phyloP scores from a whole-genome alignment of 805 yeast species.

The Starmerella bacillaris region DNA sequence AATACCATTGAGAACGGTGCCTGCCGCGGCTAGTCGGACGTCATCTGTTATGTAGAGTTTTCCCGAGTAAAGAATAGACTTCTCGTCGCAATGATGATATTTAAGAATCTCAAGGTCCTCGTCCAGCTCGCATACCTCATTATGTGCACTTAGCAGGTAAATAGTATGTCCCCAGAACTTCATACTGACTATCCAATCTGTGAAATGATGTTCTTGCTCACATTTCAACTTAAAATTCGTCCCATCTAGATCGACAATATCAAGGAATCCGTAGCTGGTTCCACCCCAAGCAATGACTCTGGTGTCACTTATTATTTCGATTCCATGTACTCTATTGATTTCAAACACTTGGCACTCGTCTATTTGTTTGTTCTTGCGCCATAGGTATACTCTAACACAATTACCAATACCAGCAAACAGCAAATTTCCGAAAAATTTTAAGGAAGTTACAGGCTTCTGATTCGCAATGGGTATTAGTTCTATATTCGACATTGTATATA shows the following conservation, averaged over 20 bases:
- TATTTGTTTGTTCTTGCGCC: neutral
- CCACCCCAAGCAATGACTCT: constrained; percentile 5
- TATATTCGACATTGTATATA: no score
- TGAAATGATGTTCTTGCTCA: constrained; percentile 24
- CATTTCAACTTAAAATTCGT: constrained; percentile 21
- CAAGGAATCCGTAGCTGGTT: constrained; percentile 28
- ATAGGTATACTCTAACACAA: neutral
- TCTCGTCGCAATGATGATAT: constrained; percentile 38
- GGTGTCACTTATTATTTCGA: neutral
- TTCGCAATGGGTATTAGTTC: neutral
- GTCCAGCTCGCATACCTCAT: constrained; percentile 34
- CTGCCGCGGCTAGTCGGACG: constrained; percentile 52
- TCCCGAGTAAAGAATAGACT: constrained; percentile 79
- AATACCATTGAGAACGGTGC: constrained; percentile 84
- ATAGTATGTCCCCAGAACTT: constrained; percentile 28
- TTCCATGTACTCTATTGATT: neutral
- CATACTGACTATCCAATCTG: constrained; percentile 67
- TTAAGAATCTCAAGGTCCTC: constrained; percentile 16
- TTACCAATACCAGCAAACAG: neutral
- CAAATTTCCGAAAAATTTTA: neutral
- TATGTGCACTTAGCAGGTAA: constrained; percentile 62
- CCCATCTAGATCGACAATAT: constrained; percentile 23
- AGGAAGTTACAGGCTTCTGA: neutral
- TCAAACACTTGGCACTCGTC: neutral
- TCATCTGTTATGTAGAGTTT: constrained; percentile 33